These are phyloP conservation scores for Raphanus sativus DNA, from an alignment of 345 rosid genomes.

Conservation along the genomic window DNA sequence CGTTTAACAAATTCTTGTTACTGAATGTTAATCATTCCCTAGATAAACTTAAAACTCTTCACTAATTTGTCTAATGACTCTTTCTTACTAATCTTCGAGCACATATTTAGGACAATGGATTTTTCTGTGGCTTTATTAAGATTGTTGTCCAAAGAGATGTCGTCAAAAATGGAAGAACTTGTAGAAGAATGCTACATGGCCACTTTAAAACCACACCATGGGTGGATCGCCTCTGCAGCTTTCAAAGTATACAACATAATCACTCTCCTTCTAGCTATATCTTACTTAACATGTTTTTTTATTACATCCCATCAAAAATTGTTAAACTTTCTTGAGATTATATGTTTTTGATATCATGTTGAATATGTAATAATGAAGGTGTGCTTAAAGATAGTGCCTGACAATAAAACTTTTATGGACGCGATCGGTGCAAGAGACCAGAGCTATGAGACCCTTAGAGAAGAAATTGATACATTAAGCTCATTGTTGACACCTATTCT, in stretches of 20 bases:
- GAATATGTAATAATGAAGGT: conserved; percentile 47
- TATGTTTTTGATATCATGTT: neutral
- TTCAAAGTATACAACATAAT: conserved; percentile 53
- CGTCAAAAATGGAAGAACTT: conserved; percentile 60
- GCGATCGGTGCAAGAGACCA: conserved; percentile 61
- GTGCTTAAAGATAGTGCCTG: conserved; percentile 72
- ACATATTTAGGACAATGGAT: conserved; percentile 61
- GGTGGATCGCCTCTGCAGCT: conserved; percentile 96
- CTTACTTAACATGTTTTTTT: conserved; percentile 1
- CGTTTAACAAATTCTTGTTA: neutral
- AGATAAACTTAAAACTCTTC: neutral
- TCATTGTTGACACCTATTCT: conserved; percentile 58
- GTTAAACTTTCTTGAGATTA: neutral
- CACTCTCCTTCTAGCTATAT: neutral
- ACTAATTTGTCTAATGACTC: neutral
- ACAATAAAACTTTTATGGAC: conserved; percentile 54
- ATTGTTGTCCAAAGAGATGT: conserved; percentile 54
- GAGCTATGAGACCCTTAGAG: conserved; percentile 46
- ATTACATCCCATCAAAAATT: neutral
- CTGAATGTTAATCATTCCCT: neutral
- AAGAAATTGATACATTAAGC: conserved; percentile 58
- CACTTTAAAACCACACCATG: conserved; percentile 84
- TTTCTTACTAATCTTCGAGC: neutral
- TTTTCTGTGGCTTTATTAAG: conserved; percentile 58
- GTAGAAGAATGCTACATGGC: conserved; percentile 75